Base-by-base conservation (phyloP, 2,329 filamentous ascomycete genomes). In the Acephala macrosclerotiorum region DNA sequence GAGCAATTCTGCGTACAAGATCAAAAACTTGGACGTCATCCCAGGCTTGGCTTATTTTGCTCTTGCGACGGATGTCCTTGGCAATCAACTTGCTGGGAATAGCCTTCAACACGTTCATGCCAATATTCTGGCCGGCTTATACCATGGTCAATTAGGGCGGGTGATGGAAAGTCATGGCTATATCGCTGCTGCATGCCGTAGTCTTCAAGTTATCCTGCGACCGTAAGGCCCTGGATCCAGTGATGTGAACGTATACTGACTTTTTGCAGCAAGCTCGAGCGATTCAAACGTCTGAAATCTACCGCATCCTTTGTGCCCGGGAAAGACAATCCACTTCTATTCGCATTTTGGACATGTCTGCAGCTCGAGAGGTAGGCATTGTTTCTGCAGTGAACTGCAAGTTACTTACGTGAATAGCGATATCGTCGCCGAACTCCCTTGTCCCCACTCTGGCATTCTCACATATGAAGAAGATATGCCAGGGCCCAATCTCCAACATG, bases 331-430 rank as follows among this genome's bases (percentile, higher is more conserved):
- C 83, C 90, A 64, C 83, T 91, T 40, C 83, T 91, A 16, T 85
- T 96, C 72, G 91, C 93, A 0, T 97, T 94, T 74, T 98, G 95
- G 95, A 96, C 94, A 8, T 97, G 93, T 76, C 81, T 97, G 68
- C 95, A 98, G 75, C 84, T 98, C 12, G 95, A 98, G 79, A 97
- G 90, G 91, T 93, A 78, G 71, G 78, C 61, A 29, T n/a, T 20
- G 7, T 33, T 49, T 55, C 60, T 16, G 25, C 14, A 18, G 16
- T 14, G 3, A 53, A 5, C 40, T 47, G 25, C 47, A n/a, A 25
- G 47, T 61, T 57, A 59, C 66, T 74, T 61, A 72, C 45, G 18
- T 45, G 66, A 61, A 61, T 69, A 94, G 94, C 78, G 95, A 98
- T 77, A 93, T 98, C 55, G 85, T 97, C 56, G 96, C 96, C 2